Base-by-base conservation (phyloP, 306 rosid genomes). In the Rubus parviflorus region DNA sequence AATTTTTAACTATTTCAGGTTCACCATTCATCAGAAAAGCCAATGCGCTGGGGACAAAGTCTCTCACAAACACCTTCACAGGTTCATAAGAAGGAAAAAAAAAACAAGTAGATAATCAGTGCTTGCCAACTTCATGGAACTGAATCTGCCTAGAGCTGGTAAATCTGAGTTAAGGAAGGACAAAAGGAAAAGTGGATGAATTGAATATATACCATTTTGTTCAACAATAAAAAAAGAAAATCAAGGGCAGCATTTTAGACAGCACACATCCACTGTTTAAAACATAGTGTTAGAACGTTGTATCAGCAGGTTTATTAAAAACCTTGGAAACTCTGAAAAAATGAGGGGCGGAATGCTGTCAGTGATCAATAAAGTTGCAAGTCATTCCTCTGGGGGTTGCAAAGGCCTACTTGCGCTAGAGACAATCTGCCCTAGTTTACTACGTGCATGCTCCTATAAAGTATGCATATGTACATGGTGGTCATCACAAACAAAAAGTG, bases 31-130 rank as follows among this genome's bases (percentile, higher is more conserved):
- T 94, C 75, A 94, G 82, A 87, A 94, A 94, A 73, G 94, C 94
- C 82, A 94, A 76, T 4, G 90, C 96, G 51, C 97, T 94, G 15
- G 98, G 98, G 41, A 94, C 90, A 77, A 94, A 94, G 87, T 94
- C 98, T 86, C 97, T 88, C 47, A 94, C 88, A 84, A 94, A 92
- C 85, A 94, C 98, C 98, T 94, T 67, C 9, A 72, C 76, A 81
- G 58, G 37, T 60, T 11, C 42, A 45, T 7, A 70, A 76, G 42
- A 81, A 10, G 37, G 45, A 13, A 43, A 76, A 23, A 56, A 13
- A 43, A 76, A 23, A 77, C 46, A 81, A 65, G 57, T 9, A 56
- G 14, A 23, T 57, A 12, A 73, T 85, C 43, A 49, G 67, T 70
- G 54, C 56, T 82, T 6, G n/a, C 67, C 47, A 41, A 43, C 68